Conservation (phyloP, 2,329 filamentous ascomycete genomes). For the Epichloe bromicola region DNA sequence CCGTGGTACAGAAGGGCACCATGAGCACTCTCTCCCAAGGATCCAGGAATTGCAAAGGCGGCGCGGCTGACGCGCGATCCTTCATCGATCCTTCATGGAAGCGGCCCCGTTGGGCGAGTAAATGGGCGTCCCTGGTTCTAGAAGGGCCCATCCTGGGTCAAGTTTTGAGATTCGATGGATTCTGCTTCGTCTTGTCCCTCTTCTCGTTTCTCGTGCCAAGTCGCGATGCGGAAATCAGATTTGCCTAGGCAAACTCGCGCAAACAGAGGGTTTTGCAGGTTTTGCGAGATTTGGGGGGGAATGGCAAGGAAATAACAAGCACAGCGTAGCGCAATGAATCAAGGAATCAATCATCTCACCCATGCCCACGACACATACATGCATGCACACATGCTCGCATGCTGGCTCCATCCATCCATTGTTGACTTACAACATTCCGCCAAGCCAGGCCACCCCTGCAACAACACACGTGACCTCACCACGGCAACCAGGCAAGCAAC, state of each 20-base stretch:
- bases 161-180: not conserved
- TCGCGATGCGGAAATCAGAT: not conserved
- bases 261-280: no score
- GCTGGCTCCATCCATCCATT: constrained; percentile 8
- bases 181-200: not conserved
- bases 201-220: not conserved
- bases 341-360: no score
- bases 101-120: constrained; percentile 26
- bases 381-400: not conserved
- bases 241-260: no score
- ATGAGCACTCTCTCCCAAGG: constrained; percentile 16
- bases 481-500: constrained; percentile 14
- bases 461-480: constrained; percentile 21
- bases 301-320: not conserved
- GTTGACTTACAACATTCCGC: constrained; percentile 11
- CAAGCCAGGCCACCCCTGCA: not conserved
- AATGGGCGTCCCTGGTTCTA: constrained; percentile 17
- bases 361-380: not conserved
- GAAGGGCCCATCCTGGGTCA: constrained; percentile 15
- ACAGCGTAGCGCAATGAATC: not conserved
- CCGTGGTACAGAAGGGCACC: not conserved
- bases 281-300: no score
- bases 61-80: constrained; percentile 59
- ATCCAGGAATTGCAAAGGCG: constrained; percentile 54
- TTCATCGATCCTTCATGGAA: constrained; percentile 80